phyloP scores from a whole-genome alignment of 225 moss, liverwort and hornwort species.

The Sphagnum contortum region DNA sequence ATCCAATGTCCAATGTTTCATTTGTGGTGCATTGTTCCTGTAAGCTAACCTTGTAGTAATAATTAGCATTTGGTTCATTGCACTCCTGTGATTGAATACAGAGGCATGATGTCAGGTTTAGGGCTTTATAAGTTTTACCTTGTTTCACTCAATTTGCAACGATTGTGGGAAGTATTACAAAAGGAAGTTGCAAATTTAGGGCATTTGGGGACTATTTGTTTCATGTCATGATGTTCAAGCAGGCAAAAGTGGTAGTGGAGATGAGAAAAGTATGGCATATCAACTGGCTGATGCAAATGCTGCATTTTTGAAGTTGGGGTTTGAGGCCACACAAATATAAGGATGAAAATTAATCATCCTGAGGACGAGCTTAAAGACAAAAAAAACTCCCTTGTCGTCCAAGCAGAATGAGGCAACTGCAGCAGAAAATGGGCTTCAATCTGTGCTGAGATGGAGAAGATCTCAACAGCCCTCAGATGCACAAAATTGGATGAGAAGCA shows the following conservation, averaged over 20 bases:
- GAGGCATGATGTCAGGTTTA: no score
- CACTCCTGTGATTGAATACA: no score
- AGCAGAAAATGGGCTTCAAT: slow-evolving; percentile 60
- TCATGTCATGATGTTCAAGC: slow-evolving; percentile 72
- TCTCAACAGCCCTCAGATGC: slow-evolving; percentile 43
- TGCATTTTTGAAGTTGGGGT: slow-evolving; percentile 57
- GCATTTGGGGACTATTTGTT: no score
- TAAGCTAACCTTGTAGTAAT: no score
- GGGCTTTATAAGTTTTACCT: no score
- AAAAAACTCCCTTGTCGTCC: slow-evolving; percentile 56
- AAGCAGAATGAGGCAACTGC: slow-evolving; percentile 79
- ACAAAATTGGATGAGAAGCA: slow-evolving; percentile 60
- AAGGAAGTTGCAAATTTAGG: no score
- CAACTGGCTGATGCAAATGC: slow-evolving; percentile 88
- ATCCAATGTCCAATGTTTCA: no score
- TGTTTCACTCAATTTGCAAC: no score
- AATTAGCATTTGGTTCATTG: no score
- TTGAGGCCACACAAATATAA: slow-evolving; percentile 63
- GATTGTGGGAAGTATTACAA: no score
- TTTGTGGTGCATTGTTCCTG: no score
- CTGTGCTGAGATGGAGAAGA: slow-evolving; percentile 57
- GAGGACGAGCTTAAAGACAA: slow-evolving; percentile 67
- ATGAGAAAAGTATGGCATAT: slow-evolving; percentile 81
- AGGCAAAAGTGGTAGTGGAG: slow-evolving; percentile 88
- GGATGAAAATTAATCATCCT: slow-evolving; percentile 76